Base-by-base conservation (phyloP, 306 rosid genomes). In the Elaeagnus macrophylla region DNA sequence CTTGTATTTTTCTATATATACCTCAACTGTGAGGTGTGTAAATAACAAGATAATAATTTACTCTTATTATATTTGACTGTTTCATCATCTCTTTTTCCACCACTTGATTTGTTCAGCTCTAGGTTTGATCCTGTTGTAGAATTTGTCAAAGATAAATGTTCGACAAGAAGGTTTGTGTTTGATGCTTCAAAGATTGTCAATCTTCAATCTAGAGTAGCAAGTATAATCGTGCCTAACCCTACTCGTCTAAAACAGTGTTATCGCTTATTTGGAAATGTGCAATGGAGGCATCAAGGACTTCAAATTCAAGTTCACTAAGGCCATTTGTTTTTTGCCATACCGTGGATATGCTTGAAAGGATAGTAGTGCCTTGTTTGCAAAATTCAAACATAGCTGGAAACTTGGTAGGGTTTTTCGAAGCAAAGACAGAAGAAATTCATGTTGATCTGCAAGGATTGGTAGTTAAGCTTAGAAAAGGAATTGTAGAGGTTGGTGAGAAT, bases 231-330 rank as follows among this genome's bases (percentile, higher is more conserved):
- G 42, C 36, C 48, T 12, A 16, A 56, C 15, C 76, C 82, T 8
- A 54, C 79, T 3, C 64, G 79, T 12, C 9, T 73, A 74, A 73
- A 61, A 63, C 57, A 12, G 70, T 77, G 17, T 57, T 73, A 6
- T 60, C 68, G 0, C 51, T 80, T 25, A 15, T 80, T 10, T 80
- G 80, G 82, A 70, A 67, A 65, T 70, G 54, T 48, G 51, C 68
- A 0, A 60, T 67, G 64, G 64, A 4, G 11, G 67, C 59, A 5
- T 53, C 72, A 8, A 62, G 43, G 12, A 51, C 55, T 47, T n/a
- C n/a, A n/a, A 51, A 9, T 8, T 6, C 38, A 37, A 67, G 64
- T 12, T 16, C 12, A 0, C 19, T 47, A 17, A 57, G 53, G 14
- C 50, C 63, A 18, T 70, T 71, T 13, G 39, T 70, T 46, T 18